These are phyloP conservation scores for Jamesozyma rosinii DNA, from an alignment of 805 yeast species.

Conservation along the genomic window DNA sequence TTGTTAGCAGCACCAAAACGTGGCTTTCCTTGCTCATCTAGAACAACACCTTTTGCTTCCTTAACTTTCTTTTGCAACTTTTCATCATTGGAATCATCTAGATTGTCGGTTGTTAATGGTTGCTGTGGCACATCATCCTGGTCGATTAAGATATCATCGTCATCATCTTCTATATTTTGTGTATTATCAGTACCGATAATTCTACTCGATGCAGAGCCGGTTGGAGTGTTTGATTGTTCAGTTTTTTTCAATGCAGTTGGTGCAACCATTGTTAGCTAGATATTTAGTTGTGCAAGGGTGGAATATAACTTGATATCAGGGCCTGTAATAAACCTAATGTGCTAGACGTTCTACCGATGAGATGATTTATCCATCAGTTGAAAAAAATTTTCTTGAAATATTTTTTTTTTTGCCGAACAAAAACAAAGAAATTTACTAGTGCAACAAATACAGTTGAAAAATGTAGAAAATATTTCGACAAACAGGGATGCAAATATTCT, in stretches of 20 bases:
- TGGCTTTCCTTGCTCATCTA: constrained; percentile 83
- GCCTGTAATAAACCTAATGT: no score
- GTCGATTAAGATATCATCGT: constrained; percentile 32
- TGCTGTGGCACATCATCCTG: constrained; percentile 18
- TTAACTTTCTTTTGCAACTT: constrained; percentile 19
- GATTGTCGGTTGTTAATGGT: constrained; percentile 23
- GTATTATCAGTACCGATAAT: constrained; percentile 29
- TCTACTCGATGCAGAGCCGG: constrained; percentile 13
- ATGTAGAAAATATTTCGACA: no score
- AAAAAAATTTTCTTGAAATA: constrained; percentile 13
- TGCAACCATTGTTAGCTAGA: constrained; percentile 13
- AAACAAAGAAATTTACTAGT: neutral
- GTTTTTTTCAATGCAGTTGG: constrained; percentile 35
- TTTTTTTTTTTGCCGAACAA: neutral
- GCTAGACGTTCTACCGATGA: constrained; percentile 29
- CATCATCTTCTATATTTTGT: constrained; percentile 29
- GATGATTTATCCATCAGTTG: constrained; percentile 8
- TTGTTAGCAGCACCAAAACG: constrained; percentile 66
- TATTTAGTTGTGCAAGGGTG: no score
- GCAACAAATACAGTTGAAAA: no score
- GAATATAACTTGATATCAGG: no score
- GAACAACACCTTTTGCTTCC: constrained; percentile 28
- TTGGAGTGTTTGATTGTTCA: neutral
- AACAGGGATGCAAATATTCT: no score
- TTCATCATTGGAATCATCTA: constrained; percentile 14